Base-by-base conservation (phyloP, 805 yeast genomes). In the Blastobotrys chiropterorum region DNA sequence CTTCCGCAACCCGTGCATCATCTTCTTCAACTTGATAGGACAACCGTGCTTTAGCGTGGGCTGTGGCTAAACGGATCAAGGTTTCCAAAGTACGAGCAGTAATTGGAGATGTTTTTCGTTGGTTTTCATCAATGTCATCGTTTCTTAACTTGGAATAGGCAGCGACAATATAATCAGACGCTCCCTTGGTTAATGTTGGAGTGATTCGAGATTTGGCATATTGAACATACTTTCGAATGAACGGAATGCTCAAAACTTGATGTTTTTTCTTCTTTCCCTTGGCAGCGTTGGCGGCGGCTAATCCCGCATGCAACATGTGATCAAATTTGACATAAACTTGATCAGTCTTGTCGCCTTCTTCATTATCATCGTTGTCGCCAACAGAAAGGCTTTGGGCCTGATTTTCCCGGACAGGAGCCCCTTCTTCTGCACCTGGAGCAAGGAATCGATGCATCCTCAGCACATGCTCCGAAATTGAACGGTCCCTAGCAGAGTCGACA, bases 71-170 rank as follows among this genome's bases (percentile, higher is more conserved):
- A 75, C 99, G 95, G 67, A 92, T 92, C 58, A 92, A 75, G 0
- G 99, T 92, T 70, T 92, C 99, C 60, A 92, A 75, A 3, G 98
- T 94, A 82, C 99, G 86, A n/a, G 98, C 96, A 1, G 99, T 92
- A 59, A 92, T 87, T 38, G 99, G 98, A 1, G 96, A 85, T 14
- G 38, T 26, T 49, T 85, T 79, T 39, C 76, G 64, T 55, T 67
- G 70, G 46, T 70, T 69, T 38, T 60, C 64, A 2, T 61, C 61
- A 20, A 70, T 53, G 59, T 83, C 86, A 62, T 83, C 85, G 66
- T 90, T 90, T 72, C 99, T 80, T 58, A 94, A 75, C 11, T 82
- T 81, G 1, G 96, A 74, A 66, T 92, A 94, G 15, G 86, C 80
- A 50, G 78, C 79, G 19, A 90, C 94, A 62, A 94, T 89, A 66